Evolutionary conservation across 306 rosid genomes (phyloP).

Genomic region (Rosa rugosa): DNA sequence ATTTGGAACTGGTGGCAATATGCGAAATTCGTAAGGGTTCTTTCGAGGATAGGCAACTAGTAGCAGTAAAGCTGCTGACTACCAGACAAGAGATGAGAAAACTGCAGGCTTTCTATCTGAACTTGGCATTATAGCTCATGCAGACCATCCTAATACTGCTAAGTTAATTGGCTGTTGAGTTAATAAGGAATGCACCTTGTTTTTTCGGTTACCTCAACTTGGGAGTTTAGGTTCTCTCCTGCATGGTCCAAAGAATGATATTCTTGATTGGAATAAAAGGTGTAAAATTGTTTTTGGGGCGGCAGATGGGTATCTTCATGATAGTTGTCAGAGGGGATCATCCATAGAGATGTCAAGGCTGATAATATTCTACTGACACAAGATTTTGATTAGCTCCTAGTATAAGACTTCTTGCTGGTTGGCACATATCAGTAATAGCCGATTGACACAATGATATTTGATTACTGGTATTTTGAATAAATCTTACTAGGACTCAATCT

Average conservation of each 20-base stretch:
- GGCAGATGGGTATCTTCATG: conserved; percentile 87
- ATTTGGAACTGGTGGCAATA: conserved; percentile 77
- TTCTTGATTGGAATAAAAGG: conserved; percentile 68
- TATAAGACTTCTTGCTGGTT: no score
- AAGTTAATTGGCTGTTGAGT: conserved; percentile 71
- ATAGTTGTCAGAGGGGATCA: conserved; percentile 60
- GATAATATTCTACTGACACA: no score
- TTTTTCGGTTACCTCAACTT: conserved; percentile 53
- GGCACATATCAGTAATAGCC: no score
- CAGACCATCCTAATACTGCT: conserved; percentile 72
- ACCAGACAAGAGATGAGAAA: conserved; percentile 60
- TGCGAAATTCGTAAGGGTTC: conserved; percentile 69
- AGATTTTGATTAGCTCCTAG: no score
- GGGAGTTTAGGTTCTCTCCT: conserved; percentile 82
- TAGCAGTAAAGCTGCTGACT: conserved; percentile 63
- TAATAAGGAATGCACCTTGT: conserved; percentile 69
- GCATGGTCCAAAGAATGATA: conserved; percentile 49
- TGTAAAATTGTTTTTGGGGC: conserved; percentile 62
- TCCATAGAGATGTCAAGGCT: no score
- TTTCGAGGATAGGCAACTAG: conserved; percentile 56
- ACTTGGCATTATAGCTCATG: conserved; percentile 68
- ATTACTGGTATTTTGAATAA: no score
- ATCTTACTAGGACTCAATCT: no score
- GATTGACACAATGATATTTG: no score
- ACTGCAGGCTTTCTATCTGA: conserved; percentile 65